Conservation (phyloP, 768 basidiomycete genomes). For the Infundibulicybe gibba region DNA sequence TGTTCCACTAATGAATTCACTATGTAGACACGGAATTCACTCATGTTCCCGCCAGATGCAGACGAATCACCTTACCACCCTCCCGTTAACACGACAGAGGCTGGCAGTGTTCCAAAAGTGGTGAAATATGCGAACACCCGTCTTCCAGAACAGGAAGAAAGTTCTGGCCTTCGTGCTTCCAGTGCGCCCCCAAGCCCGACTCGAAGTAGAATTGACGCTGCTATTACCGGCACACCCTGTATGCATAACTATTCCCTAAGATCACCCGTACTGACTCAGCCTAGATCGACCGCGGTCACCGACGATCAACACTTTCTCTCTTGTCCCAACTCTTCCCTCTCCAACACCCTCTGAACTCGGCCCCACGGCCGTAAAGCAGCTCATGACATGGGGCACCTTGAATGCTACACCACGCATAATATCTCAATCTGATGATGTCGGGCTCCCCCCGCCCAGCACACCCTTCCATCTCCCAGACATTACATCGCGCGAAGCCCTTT, state of each 20-base stretch:
- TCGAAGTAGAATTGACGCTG: constrained; percentile 85
- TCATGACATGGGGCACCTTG: constrained; percentile 98
- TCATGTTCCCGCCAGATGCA: constrained; percentile 95
- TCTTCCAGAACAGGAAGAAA: constrained; percentile 66
- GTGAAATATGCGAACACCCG: constrained; percentile 84
- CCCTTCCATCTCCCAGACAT: constrained; percentile 80
- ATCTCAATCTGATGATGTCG: constrained; percentile 53
- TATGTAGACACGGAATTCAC: constrained; percentile 82
- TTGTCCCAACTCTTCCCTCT: constrained; percentile 84
- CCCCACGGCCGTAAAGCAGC: constrained; percentile 78
- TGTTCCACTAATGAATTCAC: constrained; percentile 1
- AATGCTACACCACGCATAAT: constrained; percentile 89
- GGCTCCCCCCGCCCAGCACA: constrained; percentile 45
- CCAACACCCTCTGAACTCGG: constrained; percentile 83
- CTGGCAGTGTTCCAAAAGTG: constrained; percentile 42
- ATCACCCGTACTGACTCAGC: neutral
- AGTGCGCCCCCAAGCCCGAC: constrained; percentile 86
- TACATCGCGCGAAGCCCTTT: constrained; percentile 76
- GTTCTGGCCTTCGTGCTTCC: constrained; percentile 31
- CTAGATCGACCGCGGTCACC: constrained; percentile 66
- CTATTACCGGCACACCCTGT: constrained; percentile 93
- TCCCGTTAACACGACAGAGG: constrained; percentile 22
- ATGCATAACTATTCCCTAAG: constrained; percentile 23
- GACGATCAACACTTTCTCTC: constrained; percentile 54
- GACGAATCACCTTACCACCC: constrained; percentile 76